Evolutionary conservation across 768 basidiomycete genomes (phyloP).

Genomic region (Lactarius pseudohatsudake): DNA sequence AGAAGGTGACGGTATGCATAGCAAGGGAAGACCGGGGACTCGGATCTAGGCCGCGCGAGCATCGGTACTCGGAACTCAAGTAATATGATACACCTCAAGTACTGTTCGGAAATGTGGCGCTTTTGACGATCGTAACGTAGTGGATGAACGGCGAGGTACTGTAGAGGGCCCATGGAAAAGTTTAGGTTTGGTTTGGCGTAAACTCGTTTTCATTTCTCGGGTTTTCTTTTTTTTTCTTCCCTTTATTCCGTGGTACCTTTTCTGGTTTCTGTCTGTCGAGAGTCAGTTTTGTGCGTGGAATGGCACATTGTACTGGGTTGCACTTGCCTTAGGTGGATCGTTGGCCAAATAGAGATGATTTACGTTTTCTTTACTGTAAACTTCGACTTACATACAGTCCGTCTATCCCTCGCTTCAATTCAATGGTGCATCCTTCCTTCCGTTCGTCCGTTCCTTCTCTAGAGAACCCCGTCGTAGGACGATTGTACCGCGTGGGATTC

Average conservation of each 20-base stretch:
- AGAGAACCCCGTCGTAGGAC: background rate
- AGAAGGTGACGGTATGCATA: conserved; percentile 6
- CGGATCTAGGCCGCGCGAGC: conserved; percentile 7
- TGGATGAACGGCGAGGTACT: background rate
- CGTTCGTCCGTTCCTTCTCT: background rate
- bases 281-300: background rate
- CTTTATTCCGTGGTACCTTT: background rate
- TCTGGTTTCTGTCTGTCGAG: background rate
- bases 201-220: background rate
- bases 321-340: background rate
- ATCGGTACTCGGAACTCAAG: background rate
- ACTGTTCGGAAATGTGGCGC: conserved; percentile 14
- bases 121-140: conserved; percentile 2
- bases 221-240: background rate
- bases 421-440: background rate
- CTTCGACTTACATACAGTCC: background rate
- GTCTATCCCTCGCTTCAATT: background rate
- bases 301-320: background rate
- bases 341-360: conserved; percentile 4
- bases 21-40: background rate
- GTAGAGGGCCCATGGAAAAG: background rate
- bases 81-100: conserved; percentile 1
- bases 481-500: background rate
- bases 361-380: background rate
- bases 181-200: background rate